phyloP scores from a whole-genome alignment of 2,329 filamentous ascomycete species.

The Teratosphaeria destructans region DNA sequence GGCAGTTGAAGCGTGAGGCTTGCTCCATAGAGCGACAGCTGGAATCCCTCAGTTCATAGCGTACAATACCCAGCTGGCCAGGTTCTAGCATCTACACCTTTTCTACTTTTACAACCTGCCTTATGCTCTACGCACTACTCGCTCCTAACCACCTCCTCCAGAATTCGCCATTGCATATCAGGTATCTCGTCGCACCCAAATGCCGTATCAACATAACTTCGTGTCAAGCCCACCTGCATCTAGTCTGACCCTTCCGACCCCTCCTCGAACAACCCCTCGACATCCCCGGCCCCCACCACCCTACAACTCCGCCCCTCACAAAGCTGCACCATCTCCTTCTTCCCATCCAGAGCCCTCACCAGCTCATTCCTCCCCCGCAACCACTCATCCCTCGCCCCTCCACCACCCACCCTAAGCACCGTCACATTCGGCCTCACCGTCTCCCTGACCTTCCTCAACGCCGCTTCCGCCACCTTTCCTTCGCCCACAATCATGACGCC shows the following conservation, averaged over 20 bases:
- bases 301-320: slow-evolving; percentile 34
- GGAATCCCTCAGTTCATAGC: too few species aligned
- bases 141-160: too few species aligned
- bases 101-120: too few species aligned
- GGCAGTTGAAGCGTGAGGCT: too few species aligned
- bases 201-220: too few species aligned
- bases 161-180: too few species aligned
- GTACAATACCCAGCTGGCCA: too few species aligned
- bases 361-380: slow-evolving; percentile 40
- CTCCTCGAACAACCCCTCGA: slow-evolving; percentile 15
- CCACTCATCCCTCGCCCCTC: slow-evolving; percentile 33
- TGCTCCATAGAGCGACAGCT: too few species aligned
- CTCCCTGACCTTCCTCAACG: slow-evolving; percentile 30
- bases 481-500: slow-evolving; percentile 47
- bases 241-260: background rate
- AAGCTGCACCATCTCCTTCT: slow-evolving; percentile 34
- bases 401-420: slow-evolving; percentile 29
- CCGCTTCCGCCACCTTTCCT: slow-evolving; percentile 31
- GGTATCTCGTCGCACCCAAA: too few species aligned
- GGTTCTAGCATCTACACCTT: too few species aligned
- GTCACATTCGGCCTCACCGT: slow-evolving; percentile 28
- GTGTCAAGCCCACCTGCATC: too few species aligned
- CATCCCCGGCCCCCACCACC: slow-evolving; percentile 18
- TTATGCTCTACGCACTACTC: too few species aligned
- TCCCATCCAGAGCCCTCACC: slow-evolving; percentile 33